These are phyloP conservation scores for Nitzschia sp. DNA, from an alignment of 108 stramenopile genomes.

Conservation along the genomic window DNA sequence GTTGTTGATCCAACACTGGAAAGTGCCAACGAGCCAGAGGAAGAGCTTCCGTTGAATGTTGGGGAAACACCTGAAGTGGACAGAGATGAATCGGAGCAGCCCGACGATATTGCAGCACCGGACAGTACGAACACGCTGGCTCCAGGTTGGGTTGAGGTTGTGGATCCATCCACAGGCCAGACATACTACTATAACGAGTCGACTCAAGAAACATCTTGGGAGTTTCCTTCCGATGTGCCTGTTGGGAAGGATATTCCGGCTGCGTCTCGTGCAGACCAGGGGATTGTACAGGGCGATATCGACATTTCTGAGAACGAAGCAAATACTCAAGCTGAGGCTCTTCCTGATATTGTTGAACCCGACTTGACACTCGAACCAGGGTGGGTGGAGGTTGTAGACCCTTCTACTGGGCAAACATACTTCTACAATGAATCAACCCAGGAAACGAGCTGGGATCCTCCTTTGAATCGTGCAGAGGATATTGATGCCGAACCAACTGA, in stretches of 20 bases:
- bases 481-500: too few relatives aligned
- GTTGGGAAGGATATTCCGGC: background rate
- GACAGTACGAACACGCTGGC: background rate
- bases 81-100: background rate
- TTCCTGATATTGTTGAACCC: background rate
- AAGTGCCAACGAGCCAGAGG: background rate
- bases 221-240: slow-evolving; percentile 4
- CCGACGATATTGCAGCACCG: background rate
- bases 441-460: slow-evolving; percentile 67
- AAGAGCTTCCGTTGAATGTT: background rate
- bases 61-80: background rate
- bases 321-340: background rate
- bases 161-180: slow-evolving; percentile 49
- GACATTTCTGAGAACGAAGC: background rate
- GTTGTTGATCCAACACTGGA: background rate
- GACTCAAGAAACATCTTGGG: slow-evolving; percentile 60
- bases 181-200: slow-evolving; percentile 56
- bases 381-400: slow-evolving; percentile 44
- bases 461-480: slow-evolving; percentile 11
- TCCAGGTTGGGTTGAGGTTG: slow-evolving; percentile 52
- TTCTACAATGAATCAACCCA: slow-evolving; percentile 59
- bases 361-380: background rate
- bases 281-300: background rate
- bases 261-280: too few relatives aligned
- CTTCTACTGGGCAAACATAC: slow-evolving; percentile 39